Conservation (phyloP, 108 stramenopile genomes). For the Skeletonema marinoi region DNA sequence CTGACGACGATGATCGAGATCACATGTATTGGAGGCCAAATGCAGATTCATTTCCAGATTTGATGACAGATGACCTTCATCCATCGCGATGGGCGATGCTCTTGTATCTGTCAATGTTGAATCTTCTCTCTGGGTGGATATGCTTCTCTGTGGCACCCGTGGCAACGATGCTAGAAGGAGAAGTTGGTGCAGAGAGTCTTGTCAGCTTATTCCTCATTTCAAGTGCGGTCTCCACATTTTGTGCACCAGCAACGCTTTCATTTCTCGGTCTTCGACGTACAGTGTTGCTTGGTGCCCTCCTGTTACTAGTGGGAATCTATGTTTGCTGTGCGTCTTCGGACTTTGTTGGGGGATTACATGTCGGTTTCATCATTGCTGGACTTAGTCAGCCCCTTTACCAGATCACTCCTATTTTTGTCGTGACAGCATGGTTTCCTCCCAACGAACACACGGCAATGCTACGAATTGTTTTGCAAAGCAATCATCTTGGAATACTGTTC, state of each 20-base stretch:
- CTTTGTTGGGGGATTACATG: slow-evolving; percentile 38
- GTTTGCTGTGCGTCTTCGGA: slow-evolving; percentile 41
- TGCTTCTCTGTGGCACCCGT: slow-evolving; percentile 86
- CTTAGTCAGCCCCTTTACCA: slow-evolving; percentile 84
- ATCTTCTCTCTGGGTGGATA: slow-evolving; percentile 68
- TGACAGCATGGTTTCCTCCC: slow-evolving; percentile 85
- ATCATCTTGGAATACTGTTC: slow-evolving; percentile 82
- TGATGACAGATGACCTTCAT: slow-evolving; percentile 46
- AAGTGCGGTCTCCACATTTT: slow-evolving; percentile 62
- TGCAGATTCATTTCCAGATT: background rate
- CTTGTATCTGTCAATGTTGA: slow-evolving; percentile 75
- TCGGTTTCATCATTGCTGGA: slow-evolving; percentile 79
- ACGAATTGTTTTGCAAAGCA: slow-evolving; percentile 53
- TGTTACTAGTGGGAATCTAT: slow-evolving; percentile 78
- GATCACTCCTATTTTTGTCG: slow-evolving; percentile 76
- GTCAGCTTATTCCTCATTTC: slow-evolving; percentile 77
- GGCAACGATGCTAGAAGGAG: slow-evolving; percentile 61
- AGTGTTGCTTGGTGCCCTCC: slow-evolving; percentile 70
- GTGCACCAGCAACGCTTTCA: slow-evolving; percentile 71
- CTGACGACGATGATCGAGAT: slow-evolving; percentile 13
- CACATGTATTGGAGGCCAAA: background rate
- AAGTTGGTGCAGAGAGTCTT: slow-evolving; percentile 67
- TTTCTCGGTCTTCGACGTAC: slow-evolving; percentile 73
- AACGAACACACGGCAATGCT: slow-evolving; percentile 42
- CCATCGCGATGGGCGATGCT: slow-evolving; percentile 84